Conservation (phyloP, 1,284 basidiomycete genomes). For the Trametes pubescens region DNA sequence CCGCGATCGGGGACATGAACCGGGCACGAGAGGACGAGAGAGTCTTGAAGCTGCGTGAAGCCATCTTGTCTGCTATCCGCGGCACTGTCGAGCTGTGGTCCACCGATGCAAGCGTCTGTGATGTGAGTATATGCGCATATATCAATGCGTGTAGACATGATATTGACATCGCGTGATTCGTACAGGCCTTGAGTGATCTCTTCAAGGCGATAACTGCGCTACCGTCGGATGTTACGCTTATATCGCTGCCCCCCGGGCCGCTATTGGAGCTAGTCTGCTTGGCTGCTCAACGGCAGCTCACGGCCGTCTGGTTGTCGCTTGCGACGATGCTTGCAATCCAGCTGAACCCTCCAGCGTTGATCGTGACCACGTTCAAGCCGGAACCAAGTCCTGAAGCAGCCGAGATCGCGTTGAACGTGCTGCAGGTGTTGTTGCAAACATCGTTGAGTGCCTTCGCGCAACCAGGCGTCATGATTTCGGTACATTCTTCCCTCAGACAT, state of each 20-base stretch:
- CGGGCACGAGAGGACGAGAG: conserved; percentile 70
- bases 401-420: conserved; percentile 57
- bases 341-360: conserved; percentile 73
- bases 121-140: conserved; percentile 57
- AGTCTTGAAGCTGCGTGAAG: conserved; percentile 68
- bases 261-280: conserved; percentile 81
- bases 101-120: conserved; percentile 76
- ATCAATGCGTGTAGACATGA: conserved; percentile 6
- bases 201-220: conserved; percentile 82
- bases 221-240: conserved; percentile 74
- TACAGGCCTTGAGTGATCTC: conserved; percentile 79
- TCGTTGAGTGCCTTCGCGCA: conserved; percentile 63
- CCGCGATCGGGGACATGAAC: conserved; percentile 61
- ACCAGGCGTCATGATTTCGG: conserved; percentile 74
- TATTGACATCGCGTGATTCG: background rate
- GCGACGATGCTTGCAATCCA: conserved; percentile 82
- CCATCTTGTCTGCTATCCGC: conserved; percentile 66
- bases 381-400: conserved; percentile 52
- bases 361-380: conserved; percentile 51
- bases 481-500: conserved; percentile 46
- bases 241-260: conserved; percentile 82
- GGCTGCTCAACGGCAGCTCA: conserved; percentile 77
- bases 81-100: conserved; percentile 78
- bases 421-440: conserved; percentile 70
- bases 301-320: conserved; percentile 84